Evolutionary conservation across 2,329 filamentous ascomycete species (phyloP).

Genomic region (Coniella vitis): DNA sequence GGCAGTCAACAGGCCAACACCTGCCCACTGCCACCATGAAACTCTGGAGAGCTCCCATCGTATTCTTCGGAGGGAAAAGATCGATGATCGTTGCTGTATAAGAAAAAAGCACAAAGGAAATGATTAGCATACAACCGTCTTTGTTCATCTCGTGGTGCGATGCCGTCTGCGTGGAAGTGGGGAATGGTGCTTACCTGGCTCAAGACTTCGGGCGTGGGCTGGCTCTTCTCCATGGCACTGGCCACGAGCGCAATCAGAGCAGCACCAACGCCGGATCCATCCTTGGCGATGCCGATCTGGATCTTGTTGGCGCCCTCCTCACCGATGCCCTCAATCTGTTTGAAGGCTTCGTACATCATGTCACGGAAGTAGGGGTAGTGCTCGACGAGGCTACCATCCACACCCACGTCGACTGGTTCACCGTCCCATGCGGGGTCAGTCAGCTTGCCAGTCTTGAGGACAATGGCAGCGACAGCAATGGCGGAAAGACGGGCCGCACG

Average conservation of each 20-base stretch:
- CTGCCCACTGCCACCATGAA: conserved; percentile 16
- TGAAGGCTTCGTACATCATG: conserved; percentile 77
- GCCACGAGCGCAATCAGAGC: conserved; percentile 91
- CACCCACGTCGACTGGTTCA: conserved; percentile 78
- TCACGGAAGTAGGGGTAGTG: conserved; percentile 91
- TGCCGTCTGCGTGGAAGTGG: not conserved
- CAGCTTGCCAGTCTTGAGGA: conserved; percentile 73
- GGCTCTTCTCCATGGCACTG: conserved; percentile 52
- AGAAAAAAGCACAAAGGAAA: not conserved
- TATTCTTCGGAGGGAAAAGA: conserved; percentile 9
- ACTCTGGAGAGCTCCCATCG: conserved; percentile 14
- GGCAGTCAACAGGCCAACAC: conserved; percentile 9
- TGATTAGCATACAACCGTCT: conserved; percentile 1
- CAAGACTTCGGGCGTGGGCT: conserved; percentile 13
- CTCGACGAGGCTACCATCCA: conserved; percentile 90
- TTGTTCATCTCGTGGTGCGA: too few species aligned
- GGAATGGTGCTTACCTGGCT: conserved; percentile 12
- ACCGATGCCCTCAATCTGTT: conserved; percentile 71
- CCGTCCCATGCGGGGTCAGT: conserved; percentile 48
- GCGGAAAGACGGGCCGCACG: conserved; percentile 84
- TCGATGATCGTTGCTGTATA: conserved; percentile 10
- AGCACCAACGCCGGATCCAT: conserved; percentile 91
- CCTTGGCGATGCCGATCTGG: conserved; percentile 92
- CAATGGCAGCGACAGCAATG: conserved; percentile 77
- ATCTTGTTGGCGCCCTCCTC: conserved; percentile 74